Base-by-base conservation (phyloP, 257 asterid species). In the Schizonepeta tenuifolia region DNA sequence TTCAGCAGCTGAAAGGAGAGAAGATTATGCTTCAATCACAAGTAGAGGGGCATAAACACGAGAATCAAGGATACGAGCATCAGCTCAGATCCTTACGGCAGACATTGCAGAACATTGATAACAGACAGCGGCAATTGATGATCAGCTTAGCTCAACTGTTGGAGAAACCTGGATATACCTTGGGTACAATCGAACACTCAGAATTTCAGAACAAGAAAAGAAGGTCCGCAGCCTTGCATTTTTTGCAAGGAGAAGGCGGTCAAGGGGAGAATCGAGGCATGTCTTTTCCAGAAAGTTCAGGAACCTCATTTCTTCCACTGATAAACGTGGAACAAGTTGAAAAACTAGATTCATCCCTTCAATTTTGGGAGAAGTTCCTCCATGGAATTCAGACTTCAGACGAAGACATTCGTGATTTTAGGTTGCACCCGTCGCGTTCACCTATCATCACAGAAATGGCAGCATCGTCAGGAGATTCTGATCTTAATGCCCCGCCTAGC, bases 391-490 rank as follows among this genome's bases (percentile, higher is more conserved):
- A 80, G 21, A 41, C 69, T 66, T 79, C 87, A 8, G 43, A 68
- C 2, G 74, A 73, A 56, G 84, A 76, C 46, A 43, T n/a, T 18
- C 78, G n/a, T 11, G 86, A 76, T 54, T 80, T 77, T 24, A 82
- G 75, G 5, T 26, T 51, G 57, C 85, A 77, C 18, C 67, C 78
- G 10, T 75, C 47, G 51, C 80, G 74, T 63, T 63, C 84, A 7
- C 77, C 83, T 1, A 78, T 84, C 20, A 73, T 36, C 36, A 82
- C 75, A 2, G 89, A 83, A 75, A 66, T 63, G 40, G 77, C 67
- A n/a, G 68, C 86, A 38, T 78, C 84, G 4, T 81, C 90, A 2
- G 89, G 82, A 71, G 87, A 89, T 76, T 86, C 92, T 38, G 96
- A 88, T 67, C 63, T 80, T 53, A 77, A 80, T 58, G 43, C 80